Conservation (phyloP, 805 yeast species). For the Metschnikowia baotianmanensis region DNA sequence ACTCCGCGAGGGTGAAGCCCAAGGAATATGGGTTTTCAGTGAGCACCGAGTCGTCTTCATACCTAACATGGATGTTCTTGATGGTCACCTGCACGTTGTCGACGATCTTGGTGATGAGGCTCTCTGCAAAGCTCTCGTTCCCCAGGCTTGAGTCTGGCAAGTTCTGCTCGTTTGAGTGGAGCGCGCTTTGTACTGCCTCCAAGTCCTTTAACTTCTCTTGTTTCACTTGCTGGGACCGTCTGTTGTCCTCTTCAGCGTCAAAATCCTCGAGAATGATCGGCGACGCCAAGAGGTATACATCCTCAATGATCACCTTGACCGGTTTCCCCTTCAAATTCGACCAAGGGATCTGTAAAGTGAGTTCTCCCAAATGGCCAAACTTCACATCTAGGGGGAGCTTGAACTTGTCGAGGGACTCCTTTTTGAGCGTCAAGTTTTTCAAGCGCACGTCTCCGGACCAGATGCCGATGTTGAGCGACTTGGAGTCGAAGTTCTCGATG, state of each 20-base stretch:
- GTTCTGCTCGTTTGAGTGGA: constrained; percentile 21
- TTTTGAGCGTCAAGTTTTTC: constrained; percentile 70
- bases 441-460: constrained; percentile 97
- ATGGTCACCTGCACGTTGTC: constrained; percentile 92
- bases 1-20: constrained; percentile 79
- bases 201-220: constrained; percentile 64
- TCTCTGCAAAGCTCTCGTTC: constrained; percentile 82
- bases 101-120: constrained; percentile 81
- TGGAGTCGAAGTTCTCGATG: constrained; percentile 94
- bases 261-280: constrained; percentile 63
- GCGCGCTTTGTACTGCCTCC: constrained; percentile 57
- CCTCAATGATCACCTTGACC: constrained; percentile 81
- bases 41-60: constrained; percentile 75
- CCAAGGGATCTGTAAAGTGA: constrained; percentile 95
- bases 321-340: constrained; percentile 90
- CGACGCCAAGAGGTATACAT: constrained; percentile 77
- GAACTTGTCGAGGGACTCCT: constrained; percentile 84
- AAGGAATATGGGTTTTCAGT: constrained; percentile 75
- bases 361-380: constrained; percentile 86
- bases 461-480: constrained; percentile 90
- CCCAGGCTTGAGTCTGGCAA: constrained; percentile 1
- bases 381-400: constrained; percentile 83
- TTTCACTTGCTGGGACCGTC: constrained; percentile 61
- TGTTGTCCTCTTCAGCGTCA: constrained; percentile 56
- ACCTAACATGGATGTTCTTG: constrained; percentile 85